Base-by-base conservation (phyloP, 495 filamentous ascomycete genomes). In the Apodospora peruviana region DNA sequence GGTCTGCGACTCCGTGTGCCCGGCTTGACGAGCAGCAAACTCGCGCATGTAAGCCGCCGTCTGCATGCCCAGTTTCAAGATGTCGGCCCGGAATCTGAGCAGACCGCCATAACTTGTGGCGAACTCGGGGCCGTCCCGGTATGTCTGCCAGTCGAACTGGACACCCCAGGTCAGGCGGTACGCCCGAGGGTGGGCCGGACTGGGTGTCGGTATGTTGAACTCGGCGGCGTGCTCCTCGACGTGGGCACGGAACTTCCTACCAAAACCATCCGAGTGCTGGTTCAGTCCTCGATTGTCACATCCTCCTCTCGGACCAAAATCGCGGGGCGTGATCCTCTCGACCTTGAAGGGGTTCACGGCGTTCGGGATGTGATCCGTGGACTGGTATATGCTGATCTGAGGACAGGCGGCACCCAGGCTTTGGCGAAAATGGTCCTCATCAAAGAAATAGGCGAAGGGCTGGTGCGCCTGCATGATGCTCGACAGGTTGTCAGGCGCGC, bases 371-470 rank as follows among this genome's bases (percentile, higher is more conserved):
- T 65, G 63, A 2, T 64, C 53, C 2, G 58, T 22, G 0, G 40
- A 49, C 16, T 61, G 52, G 58, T 73, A 72, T 9, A 76, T 47
- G 3, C 59, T 52, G 37, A 78, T 55, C 32, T 66, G 64, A 5
- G 74, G 72, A 24, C 74, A 79, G 0, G 67, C 48, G 0, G 47
- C 40, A 0, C 36, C 48, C 23, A 78, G 52, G 5, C 57, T 61
- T 17, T 21, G 22, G 0, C 63, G 62, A 57, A 79, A 75, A 54
- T 71, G 68, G 10, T 42, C 22, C 29, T 65, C 63, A 41, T 75
- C 70, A 53, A 79, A 79, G 60, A 76, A 66, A 57, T 76, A 72
- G 43, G 42, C 55, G 51, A 74, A 69, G 0, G 48, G 54, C 20
- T 51, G 64, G 47, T 68, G 49, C 16, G 40, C 60, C 36, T 56